Conservation (phyloP, 768 basidiomycete genomes). For the Coprinellus micaceus region DNA sequence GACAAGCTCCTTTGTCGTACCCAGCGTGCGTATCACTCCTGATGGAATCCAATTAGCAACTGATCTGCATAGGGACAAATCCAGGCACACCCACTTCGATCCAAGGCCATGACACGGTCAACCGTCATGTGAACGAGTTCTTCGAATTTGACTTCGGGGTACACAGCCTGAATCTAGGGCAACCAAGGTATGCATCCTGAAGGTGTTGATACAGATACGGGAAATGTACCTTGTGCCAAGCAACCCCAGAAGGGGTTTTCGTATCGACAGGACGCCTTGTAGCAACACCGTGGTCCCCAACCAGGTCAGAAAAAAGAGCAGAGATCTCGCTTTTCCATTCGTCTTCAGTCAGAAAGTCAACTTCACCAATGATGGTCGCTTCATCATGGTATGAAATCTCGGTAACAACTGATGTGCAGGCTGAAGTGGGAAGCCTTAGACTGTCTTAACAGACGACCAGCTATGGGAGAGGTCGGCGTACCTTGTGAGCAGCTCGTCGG, state of each 20-base stretch:
- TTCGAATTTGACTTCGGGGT: constrained; percentile 45
- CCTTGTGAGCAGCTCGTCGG: constrained; percentile 66
- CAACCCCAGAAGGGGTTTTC: constrained; percentile 49
- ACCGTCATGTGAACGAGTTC: too few species aligned
- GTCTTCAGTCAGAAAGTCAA: constrained; percentile 49
- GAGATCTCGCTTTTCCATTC: constrained; percentile 58
- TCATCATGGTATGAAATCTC: constrained; percentile 53
- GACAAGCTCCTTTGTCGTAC: too few species aligned
- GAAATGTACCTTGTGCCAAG: constrained; percentile 50
- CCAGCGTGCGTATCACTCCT: too few species aligned
- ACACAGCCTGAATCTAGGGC: constrained; percentile 55
- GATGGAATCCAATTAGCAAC: too few species aligned
- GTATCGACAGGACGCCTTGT: too few species aligned
- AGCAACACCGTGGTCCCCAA: constrained; percentile 52
- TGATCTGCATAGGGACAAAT: too few species aligned
- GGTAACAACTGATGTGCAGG: constrained; percentile 64
- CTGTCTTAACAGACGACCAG: neutral
- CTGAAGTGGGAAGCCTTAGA: constrained; percentile 25
- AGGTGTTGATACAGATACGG: constrained; percentile 51
- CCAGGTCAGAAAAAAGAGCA: constrained; percentile 49
- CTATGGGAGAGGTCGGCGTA: constrained; percentile 16
- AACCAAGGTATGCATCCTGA: too few species aligned
- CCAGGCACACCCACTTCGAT: too few species aligned
- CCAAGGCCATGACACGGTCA: too few species aligned
- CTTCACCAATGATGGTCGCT: constrained; percentile 51